phyloP scores from a whole-genome alignment of 768 basidiomycete genomes.

The Kockovaella imperatae region DNA sequence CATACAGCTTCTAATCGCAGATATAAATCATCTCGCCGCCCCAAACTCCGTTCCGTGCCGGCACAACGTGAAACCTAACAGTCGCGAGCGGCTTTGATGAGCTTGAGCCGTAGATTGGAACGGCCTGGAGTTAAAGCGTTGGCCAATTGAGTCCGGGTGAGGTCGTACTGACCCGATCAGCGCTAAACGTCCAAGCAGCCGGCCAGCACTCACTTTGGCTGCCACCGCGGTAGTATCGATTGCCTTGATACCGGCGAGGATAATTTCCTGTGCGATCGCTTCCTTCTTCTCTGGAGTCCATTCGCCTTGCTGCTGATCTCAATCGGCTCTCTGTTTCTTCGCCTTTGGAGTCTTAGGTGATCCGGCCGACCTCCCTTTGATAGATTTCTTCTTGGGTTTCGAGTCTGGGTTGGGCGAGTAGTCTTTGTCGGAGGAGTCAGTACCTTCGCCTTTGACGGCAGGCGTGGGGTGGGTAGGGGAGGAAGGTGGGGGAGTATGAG shows the following conservation, averaged over 20 bases:
- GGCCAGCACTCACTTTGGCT: slow-evolving; percentile 6
- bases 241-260: slow-evolving; percentile 18
- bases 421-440: neutral
- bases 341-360: neutral
- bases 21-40: no score
- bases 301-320: slow-evolving; percentile 5
- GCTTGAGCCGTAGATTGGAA: neutral
- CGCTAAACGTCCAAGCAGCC: neutral
- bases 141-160: neutral
- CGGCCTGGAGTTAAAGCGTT: neutral
- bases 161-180: neutral
- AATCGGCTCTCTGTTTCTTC: neutral
- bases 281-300: slow-evolving; percentile 17
- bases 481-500: neutral
- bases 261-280: slow-evolving; percentile 20
- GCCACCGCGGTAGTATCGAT: slow-evolving; percentile 19
- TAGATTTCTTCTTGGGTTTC: neutral
- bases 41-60: no score
- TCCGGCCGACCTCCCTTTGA: no score
- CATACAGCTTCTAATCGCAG: no score
- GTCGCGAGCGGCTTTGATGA: no score
- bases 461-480: neutral
- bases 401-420: no score
- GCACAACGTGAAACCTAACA: no score
- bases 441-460: neutral